These are phyloP conservation scores for Fonsecaea erecta DNA, from an alignment of 2,329 filamentous ascomycete species.

Conservation along the genomic window DNA sequence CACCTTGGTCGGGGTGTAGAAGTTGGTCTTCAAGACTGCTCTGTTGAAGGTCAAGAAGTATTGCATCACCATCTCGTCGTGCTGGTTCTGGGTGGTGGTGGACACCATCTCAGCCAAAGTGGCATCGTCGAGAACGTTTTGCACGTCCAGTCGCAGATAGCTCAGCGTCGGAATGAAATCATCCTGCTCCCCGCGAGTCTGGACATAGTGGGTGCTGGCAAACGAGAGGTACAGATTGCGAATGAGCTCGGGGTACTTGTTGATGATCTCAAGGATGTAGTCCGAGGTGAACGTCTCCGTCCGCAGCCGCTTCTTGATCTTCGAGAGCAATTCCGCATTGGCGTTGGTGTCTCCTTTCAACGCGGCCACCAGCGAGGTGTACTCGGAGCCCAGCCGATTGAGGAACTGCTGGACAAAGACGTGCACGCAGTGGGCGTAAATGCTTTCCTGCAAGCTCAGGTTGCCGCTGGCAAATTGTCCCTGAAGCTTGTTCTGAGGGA, in stretches of 20 bases:
- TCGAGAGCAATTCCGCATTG: slow-evolving; percentile 85
- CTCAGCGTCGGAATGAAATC: slow-evolving; percentile 73
- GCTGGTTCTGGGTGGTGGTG: slow-evolving; percentile 83
- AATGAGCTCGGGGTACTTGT: slow-evolving; percentile 83
- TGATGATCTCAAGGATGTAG: slow-evolving; percentile 97
- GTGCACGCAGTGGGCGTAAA: slow-evolving; percentile 97
- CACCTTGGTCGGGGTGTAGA: slow-evolving; percentile 97
- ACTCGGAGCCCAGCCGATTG: slow-evolving; percentile 90
- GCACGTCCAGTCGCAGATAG: slow-evolving; percentile 68
- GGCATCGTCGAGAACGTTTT: slow-evolving; percentile 75
- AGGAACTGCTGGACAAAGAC: slow-evolving; percentile 98
- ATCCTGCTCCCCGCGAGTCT: slow-evolving; percentile 66
- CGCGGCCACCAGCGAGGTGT: slow-evolving; percentile 80
- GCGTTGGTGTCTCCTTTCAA: slow-evolving; percentile 79
- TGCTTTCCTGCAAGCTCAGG: slow-evolving; percentile 91
- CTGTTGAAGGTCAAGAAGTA: slow-evolving; percentile 96
- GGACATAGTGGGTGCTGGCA: slow-evolving; percentile 80
- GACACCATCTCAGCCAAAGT: slow-evolving; percentile 77
- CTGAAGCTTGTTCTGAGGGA: slow-evolving; percentile 97
- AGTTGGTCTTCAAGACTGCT: slow-evolving; percentile 93
- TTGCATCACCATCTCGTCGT: slow-evolving; percentile 97
- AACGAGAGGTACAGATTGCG: slow-evolving; percentile 89
- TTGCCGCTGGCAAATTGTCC: slow-evolving; percentile 81
- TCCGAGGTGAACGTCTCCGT: slow-evolving; percentile 97
- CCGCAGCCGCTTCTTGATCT: slow-evolving; percentile 92